Evolutionary conservation across 495 filamentous ascomycete species (phyloP), one percentile per base, ranked within the genome.

Genomic region (Penicillium cataractarum): DNA sequence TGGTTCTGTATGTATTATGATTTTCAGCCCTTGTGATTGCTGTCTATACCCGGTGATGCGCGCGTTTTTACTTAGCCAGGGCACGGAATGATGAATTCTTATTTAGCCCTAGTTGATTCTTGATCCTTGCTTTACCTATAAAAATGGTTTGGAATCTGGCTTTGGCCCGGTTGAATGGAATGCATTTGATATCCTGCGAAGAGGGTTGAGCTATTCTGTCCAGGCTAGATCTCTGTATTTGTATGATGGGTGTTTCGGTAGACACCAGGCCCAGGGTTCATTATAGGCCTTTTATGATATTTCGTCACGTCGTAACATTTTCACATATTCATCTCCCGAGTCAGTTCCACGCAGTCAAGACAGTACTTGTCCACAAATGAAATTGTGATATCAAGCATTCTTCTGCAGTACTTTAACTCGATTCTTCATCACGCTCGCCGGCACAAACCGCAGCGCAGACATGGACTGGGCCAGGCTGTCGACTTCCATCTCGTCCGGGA

Each of bases 371-470:
- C n/a, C 46, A 27, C 22, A 26, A 22, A 5, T 26, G 8, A 26
- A 1, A 26, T 21, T 4, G 21, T 17, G 19, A 1, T 15, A 35
- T 54, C 51, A 67, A 15, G 53, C 29, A 22, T 58, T 49, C 10
- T 60, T 69, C n/a, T 51, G 56, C 51, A 63, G 29, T 12, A 24
- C 52, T 46, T 64, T 65, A 7, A 26, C 32, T 53, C 63, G 64
- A 52, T 74, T 75, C 48, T 63, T 75, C 32, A 69, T 63, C 6
- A 97, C 83, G 67, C 88, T 93, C 15, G 83, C 75, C 19, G 93
- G 93, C 8, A 97, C 86, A 70, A 97, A 93, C 51, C 87, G 89
- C 39, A 97, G 75, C 0, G 90, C 83, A 6, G 91, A 90, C 92
- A 97, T 93, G 5, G 90, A 91, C 29, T 82, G 82, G n/a, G 87